Evolutionary conservation across 2,329 filamentous ascomycete genomes (phyloP).

Genomic region (Epichloe amarillans): DNA sequence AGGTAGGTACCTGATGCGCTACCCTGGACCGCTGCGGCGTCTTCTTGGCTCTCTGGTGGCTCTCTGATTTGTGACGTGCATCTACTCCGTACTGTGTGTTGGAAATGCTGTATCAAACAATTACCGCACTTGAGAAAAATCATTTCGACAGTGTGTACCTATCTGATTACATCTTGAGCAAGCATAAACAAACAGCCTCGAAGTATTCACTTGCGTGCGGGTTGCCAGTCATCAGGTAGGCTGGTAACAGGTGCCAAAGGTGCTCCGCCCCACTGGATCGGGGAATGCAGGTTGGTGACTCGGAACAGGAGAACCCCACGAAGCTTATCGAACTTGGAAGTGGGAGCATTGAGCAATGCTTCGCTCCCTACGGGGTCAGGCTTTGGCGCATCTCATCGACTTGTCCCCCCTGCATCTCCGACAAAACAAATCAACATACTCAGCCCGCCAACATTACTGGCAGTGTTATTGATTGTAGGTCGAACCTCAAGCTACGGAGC

Average conservation of each 20-base stretch:
- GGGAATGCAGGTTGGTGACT: not conserved
- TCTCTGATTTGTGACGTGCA: too few relatives aligned
- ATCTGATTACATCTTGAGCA: too few relatives aligned
- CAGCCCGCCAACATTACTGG: not conserved
- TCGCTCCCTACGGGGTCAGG: not conserved
- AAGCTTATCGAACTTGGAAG: constrained; percentile 1
- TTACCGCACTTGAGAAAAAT: too few relatives aligned
- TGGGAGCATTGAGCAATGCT: not conserved
- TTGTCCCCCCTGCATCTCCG: not conserved
- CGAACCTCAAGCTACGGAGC: not conserved
- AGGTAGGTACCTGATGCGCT: too few relatives aligned
- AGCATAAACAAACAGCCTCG: too few relatives aligned
- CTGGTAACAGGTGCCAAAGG: not conserved
- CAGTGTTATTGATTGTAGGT: not conserved
- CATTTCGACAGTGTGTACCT: too few relatives aligned
- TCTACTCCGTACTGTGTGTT: too few relatives aligned
- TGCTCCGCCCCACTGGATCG: not conserved
- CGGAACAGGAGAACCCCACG: not conserved
- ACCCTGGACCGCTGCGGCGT: too few relatives aligned
- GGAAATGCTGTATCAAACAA: too few relatives aligned
- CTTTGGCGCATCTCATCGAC: not conserved
- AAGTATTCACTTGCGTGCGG: too few relatives aligned
- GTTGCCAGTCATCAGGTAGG: too few relatives aligned
- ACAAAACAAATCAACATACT: not conserved
- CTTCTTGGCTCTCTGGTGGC: too few relatives aligned